A percentile compares a stretch with the other conserved stretches of the same genome.
Evolutionary conservation across 78 protist species (phyloP).

Genomic region (Ministeria vibrans): DNA sequence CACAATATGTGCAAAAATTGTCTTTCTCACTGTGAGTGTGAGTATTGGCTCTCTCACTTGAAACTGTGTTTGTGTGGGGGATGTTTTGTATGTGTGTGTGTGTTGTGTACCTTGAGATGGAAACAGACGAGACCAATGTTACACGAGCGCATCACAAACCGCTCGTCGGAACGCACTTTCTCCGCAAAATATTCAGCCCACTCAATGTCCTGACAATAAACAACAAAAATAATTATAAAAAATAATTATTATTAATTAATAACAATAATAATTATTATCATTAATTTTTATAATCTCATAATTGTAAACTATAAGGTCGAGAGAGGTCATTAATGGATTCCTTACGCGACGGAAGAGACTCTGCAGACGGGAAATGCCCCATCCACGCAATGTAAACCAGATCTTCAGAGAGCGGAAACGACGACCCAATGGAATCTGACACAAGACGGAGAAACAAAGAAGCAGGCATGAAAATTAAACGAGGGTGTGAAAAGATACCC

Average conservation of each 20-base stretch:
- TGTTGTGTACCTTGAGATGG: not conserved
- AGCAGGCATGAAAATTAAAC: too few relatives aligned
- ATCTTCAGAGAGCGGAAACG: constrained; percentile 46
- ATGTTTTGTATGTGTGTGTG: not conserved
- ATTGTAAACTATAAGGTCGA: not conserved
- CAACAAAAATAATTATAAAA: not conserved
- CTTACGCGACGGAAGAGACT: constrained; percentile 5
- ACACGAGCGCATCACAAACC: not conserved
- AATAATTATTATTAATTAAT: not conserved
- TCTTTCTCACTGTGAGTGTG: not conserved
- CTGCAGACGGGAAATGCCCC: constrained; percentile 32
- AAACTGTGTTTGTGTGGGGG: not conserved
- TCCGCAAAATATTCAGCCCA: not conserved
- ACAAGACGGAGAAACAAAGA: too few relatives aligned
- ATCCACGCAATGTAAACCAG: constrained; percentile 35
- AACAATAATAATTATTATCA: not conserved
- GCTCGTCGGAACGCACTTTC: not conserved
- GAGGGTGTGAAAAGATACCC: too few relatives aligned
- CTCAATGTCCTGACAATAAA: not conserved
- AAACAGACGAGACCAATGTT: not conserved
- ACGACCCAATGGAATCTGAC: constrained; percentile 52
- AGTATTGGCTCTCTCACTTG: not conserved
- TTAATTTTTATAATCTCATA: not conserved
- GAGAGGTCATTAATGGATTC: too few relatives aligned
- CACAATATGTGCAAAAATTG: not conserved